Conservation (phyloP, 306 rosid species). For the Cyclanthera cordifolia region DNA sequence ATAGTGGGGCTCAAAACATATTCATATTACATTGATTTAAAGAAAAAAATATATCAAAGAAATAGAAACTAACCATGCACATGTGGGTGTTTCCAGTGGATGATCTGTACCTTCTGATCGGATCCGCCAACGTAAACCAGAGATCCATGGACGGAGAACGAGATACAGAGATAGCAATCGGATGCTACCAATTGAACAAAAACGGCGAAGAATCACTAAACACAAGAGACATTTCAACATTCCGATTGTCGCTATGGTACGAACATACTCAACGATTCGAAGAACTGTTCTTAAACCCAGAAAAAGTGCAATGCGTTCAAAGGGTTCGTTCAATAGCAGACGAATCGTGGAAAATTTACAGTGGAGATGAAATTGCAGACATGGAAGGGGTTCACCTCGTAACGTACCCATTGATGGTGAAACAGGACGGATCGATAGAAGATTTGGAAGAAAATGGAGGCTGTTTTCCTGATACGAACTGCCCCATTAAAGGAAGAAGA, state of each 20-base stretch:
- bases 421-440: slow-evolving; percentile 41
- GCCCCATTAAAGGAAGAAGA: slow-evolving; percentile 45
- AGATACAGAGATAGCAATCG: slow-evolving; percentile 87
- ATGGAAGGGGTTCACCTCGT: slow-evolving; percentile 76
- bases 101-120: slow-evolving; percentile 68
- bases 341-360: slow-evolving; percentile 48
- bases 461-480: slow-evolving; percentile 60
- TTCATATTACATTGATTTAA: neutral
- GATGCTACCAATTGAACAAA: slow-evolving; percentile 50
- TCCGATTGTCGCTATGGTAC: slow-evolving; percentile 70
- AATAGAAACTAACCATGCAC: slow-evolving; percentile 9
- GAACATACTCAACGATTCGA: slow-evolving; percentile 50
- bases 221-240: slow-evolving; percentile 40
- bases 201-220: slow-evolving; percentile 13
- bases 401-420: slow-evolving; percentile 46
- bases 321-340: slow-evolving; percentile 38
- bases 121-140: slow-evolving; percentile 94
- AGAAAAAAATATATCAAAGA: neutral
- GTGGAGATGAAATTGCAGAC: slow-evolving; percentile 40
- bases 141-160: slow-evolving; percentile 88
- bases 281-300: slow-evolving; percentile 28
- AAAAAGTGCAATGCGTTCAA: slow-evolving; percentile 30
- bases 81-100: slow-evolving; percentile 45
- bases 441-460: slow-evolving; percentile 25
- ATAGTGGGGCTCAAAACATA: neutral